Evolutionary conservation across 306 rosid genomes (phyloP).

Genomic region (Dalbergia oliveri): DNA sequence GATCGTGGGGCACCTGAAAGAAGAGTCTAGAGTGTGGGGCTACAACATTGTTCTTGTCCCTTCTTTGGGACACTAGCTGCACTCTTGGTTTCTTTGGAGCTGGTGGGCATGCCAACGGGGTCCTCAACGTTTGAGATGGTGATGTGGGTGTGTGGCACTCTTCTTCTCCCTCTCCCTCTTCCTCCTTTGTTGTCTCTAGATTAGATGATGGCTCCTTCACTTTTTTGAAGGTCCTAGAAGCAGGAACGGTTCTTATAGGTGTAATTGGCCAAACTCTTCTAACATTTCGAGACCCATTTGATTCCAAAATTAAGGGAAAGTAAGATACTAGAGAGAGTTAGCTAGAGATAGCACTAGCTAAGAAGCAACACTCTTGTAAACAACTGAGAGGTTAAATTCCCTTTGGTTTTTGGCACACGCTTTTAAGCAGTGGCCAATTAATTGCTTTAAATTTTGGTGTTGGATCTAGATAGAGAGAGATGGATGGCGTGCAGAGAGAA

Average conservation of each 20-base stretch:
- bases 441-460: neutral
- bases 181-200: conserved; percentile 40
- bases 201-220: neutral
- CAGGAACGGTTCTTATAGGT: conserved; percentile 51
- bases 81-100: conserved; percentile 65
- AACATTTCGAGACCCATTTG: conserved; percentile 62
- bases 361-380: no score
- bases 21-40: conserved; percentile 36
- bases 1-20: conserved; percentile 63
- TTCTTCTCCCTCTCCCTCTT: conserved; percentile 41
- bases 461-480: conserved; percentile 7
- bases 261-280: conserved; percentile 68
- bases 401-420: neutral
- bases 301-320: neutral
- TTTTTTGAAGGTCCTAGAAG: conserved; percentile 8
- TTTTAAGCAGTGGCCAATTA: neutral
- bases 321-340: no score
- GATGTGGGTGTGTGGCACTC: conserved; percentile 66
- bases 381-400: neutral
- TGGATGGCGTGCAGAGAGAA: conserved; percentile 52
- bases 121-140: conserved; percentile 35
- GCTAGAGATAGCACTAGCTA: neutral
- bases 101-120: conserved; percentile 63
- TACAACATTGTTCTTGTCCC: neutral
- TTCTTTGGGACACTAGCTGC: conserved; percentile 32